These are phyloP conservation scores for Hevea brasiliensis DNA, from an alignment of 345 rosid genomes.

Conservation along the genomic window DNA sequence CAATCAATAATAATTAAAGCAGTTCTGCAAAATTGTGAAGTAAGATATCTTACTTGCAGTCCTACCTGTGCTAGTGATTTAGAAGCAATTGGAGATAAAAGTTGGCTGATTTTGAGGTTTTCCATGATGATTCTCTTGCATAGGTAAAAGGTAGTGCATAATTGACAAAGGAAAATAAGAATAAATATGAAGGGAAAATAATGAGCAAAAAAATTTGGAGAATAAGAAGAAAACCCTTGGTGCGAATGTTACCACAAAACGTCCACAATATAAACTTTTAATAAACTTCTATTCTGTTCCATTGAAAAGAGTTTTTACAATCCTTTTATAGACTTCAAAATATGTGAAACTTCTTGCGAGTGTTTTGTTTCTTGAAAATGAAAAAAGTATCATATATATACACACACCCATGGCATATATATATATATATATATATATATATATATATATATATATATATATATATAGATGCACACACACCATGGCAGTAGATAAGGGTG, in stretches of 20 bases:
- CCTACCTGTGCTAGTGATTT: neutral
- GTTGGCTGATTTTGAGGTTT: neutral
- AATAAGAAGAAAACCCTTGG: neutral
- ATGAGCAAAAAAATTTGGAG: neutral
- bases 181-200: neutral
- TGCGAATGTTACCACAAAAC: neutral
- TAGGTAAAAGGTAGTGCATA: neutral
- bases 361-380: neutral
- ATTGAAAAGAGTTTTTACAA: neutral
- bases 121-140: neutral
- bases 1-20: neutral
- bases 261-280: neutral
- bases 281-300: neutral
- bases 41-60: neutral
- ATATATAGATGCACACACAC: too few relatives aligned
- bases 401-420: too few relatives aligned
- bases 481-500: neutral
- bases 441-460: too few relatives aligned
- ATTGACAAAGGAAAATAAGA: neutral
- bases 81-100: neutral
- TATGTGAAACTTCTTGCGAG: neutral
- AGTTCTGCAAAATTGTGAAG: neutral
- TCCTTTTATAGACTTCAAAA: neutral
- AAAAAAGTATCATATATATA: too few relatives aligned
- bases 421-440: too few relatives aligned